Evolutionary conservation across 305 asterid genomes (phyloP), one percentile per base, ranked within the genome.

Genomic region (Rubia balearica): DNA sequence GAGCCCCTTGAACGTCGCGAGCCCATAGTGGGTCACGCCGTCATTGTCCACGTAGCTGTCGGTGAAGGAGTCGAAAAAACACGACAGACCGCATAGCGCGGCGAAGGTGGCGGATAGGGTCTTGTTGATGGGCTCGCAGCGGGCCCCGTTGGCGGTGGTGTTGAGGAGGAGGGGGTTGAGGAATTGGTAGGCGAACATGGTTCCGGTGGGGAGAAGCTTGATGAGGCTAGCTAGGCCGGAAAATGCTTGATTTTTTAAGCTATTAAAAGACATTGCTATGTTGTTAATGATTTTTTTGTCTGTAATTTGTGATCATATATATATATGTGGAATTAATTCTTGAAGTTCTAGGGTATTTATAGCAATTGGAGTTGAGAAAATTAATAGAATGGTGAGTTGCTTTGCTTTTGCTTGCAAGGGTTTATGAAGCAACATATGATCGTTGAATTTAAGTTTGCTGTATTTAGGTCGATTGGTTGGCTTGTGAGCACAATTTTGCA

Each of bases 181-280:
- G 84, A 89, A 85, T 46, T 85, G 90, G 82, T 78, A 91, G 27
- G 68, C 19, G 84, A 91, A 91, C 38, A 85, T 88, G 0, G 98
- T 86, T 38, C 96, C 98, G 6, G 92, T 86, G 0, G 96, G 98
- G 76, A 91, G 96, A 72, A 86, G 90, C 71, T 78, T 80, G 71
- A 91, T 82, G 69, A 91, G 88, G 87, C 82, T 86, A 41, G 86
- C 91, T 24, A 89, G 8, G 66, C 90, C 89, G 62, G 78, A 61
- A 22, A 89, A 76, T 57, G 95, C 27, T 48, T 72, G 67, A 2
- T 56, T 33, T 65, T 60, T 6, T 16, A 36, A 69, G 22, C 53
- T 57, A 4, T 19, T n/a, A 10, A 62, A 43, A 66, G 56, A 10
- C 71, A 68, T 68, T 3, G 16, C 19, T 57, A 9, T 53, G 22